Percentiles rank a stretch among this genome's conserved stretches.
Conservation (phyloP, 352 stramenopile species). For the Pythium biforme region DNA sequence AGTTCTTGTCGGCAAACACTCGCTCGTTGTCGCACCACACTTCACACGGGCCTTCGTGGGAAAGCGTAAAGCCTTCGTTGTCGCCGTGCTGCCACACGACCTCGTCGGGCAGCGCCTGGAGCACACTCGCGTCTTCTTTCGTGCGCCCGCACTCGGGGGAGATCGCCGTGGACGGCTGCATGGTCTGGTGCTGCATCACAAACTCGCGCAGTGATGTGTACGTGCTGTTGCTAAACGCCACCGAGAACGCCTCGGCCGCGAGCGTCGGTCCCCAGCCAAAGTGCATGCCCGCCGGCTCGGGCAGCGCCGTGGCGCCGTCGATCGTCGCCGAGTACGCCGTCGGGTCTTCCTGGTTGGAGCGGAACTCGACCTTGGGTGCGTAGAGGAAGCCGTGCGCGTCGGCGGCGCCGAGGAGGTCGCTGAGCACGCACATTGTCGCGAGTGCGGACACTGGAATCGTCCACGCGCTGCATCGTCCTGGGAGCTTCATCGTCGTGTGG, state of each 20-base stretch:
- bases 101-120: constrained; percentile 17
- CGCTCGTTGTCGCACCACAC: constrained; percentile 27
- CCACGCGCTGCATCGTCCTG: background rate
- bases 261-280: constrained; percentile 5
- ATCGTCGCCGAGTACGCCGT: constrained; percentile 26
- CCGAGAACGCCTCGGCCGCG: constrained; percentile 13
- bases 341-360: constrained; percentile 8
- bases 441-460: background rate
- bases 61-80: constrained; percentile 28
- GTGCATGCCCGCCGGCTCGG: constrained; percentile 10
- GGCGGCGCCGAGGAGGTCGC: background rate
- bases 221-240: constrained; percentile 18
- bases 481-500: background rate
- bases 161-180: constrained; percentile 5
- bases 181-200: constrained; percentile 21
- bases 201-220: constrained; percentile 25
- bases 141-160: constrained; percentile 23
- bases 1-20: constrained; percentile 24
- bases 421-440: background rate
- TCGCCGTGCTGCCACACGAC: constrained; percentile 27
- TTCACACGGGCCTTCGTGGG: constrained; percentile 29
- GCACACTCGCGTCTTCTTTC: background rate
- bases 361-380: constrained; percentile 21
- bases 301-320: constrained; percentile 11
- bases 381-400: constrained; percentile 23